These are phyloP conservation scores for Kodamaea hsintzibuensis DNA, from an alignment of 805 yeast species.

Conservation along the genomic window DNA sequence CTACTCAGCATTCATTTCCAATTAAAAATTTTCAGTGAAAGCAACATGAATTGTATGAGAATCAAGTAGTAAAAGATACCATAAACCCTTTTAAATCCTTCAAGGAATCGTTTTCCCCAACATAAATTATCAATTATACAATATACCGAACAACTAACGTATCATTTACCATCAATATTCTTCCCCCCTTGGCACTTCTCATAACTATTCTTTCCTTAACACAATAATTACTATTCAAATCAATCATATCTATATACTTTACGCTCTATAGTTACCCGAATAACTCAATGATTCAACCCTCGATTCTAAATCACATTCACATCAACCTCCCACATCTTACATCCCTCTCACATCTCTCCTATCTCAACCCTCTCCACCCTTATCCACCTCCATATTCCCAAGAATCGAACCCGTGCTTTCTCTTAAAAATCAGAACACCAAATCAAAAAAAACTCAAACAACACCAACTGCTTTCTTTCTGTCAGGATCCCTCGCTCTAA, in stretches of 20 bases:
- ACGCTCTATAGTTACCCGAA: neutral
- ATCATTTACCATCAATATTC: too few species aligned
- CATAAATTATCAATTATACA: too few species aligned
- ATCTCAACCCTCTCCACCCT: neutral
- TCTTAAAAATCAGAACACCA: neutral
- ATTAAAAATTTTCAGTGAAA: too few species aligned
- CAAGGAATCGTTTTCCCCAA: too few species aligned
- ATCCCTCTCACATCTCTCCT: neutral
- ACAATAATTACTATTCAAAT: too few species aligned
- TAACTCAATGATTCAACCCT: neutral
- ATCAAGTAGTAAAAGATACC: too few species aligned
- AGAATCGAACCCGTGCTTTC: neutral
- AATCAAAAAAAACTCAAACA: constrained; percentile 4
- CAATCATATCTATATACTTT: neutral
- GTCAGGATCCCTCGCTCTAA: neutral
- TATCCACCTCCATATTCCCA: neutral
- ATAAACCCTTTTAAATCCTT: too few species aligned
- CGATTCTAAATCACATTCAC: neutral
- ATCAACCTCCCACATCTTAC: neutral
- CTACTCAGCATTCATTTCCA: neutral
- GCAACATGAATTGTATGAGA: too few species aligned
- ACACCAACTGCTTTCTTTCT: constrained; percentile 1
- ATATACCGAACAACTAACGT: too few species aligned
- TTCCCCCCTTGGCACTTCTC: too few species aligned
- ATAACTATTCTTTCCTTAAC: neutral